Conservation (phyloP, 306 rosid genomes). For the Carpinus viminea region DNA sequence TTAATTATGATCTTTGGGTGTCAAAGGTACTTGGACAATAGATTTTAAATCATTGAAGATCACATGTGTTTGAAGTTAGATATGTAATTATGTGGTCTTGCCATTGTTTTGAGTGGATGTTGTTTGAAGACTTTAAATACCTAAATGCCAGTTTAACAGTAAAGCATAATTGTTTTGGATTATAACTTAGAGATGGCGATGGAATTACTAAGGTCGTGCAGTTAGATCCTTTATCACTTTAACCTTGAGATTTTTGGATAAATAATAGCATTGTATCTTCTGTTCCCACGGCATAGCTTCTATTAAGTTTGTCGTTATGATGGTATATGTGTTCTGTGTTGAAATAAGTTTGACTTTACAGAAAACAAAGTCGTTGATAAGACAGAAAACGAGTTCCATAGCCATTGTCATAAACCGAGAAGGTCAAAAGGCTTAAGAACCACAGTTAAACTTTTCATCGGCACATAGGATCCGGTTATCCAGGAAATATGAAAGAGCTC, state of each 20-base stretch:
- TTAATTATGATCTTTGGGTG: not conserved
- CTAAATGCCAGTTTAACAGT: not conserved
- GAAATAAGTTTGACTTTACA: no score
- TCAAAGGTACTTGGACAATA: conserved; percentile 24
- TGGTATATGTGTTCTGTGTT: no score
- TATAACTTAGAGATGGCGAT: not conserved
- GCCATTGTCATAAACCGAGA: no score
- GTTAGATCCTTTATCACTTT: not conserved
- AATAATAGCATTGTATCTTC: not conserved
- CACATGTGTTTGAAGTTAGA: not conserved
- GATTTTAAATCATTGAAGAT: conserved; percentile 19
- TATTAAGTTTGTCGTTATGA: not conserved
- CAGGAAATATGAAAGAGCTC: no score
- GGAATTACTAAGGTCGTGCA: not conserved
- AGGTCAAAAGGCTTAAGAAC: no score
- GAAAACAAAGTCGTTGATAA: no score
- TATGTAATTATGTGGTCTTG: conserved; percentile 16
- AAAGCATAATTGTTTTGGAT: not conserved
- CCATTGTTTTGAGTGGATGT: conserved; percentile 16
- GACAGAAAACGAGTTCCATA: no score
- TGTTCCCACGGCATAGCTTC: not conserved
- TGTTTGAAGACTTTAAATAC: conserved; percentile 17
- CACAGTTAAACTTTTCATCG: no score
- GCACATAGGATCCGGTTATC: no score
- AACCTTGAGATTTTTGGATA: conserved; percentile 1